Evolutionary conservation across 164 flowering plant genomes (phyloP).

Genomic region (Litsea cubeba): DNA sequence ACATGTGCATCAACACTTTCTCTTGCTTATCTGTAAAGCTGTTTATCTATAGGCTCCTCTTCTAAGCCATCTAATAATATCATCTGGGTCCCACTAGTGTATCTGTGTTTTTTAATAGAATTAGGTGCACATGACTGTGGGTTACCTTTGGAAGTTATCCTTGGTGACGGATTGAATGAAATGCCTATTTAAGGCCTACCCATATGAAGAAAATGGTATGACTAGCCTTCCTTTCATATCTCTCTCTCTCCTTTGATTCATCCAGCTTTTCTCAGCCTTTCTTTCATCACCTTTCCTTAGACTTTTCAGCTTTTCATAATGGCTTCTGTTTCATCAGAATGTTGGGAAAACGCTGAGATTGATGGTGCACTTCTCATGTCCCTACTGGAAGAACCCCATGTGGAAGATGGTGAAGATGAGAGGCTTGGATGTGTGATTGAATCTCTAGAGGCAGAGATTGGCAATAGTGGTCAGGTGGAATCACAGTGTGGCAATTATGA

Average conservation of each 20-base stretch:
- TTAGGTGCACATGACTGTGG: conserved; percentile 7
- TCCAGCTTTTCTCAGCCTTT: not conserved
- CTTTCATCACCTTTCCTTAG: not conserved
- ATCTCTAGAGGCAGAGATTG: conserved; percentile 28
- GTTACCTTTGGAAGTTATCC: not conserved
- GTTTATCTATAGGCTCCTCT: not conserved
- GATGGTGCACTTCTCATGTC: conserved; percentile 21
- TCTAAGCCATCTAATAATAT: conserved; percentile 1
- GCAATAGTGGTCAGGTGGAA: not conserved
- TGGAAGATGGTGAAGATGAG: conserved; percentile 21
- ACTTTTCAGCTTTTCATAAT: not conserved
- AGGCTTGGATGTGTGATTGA: conserved; percentile 15
- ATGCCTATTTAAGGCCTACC: conserved; percentile 3
- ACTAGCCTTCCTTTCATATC: not conserved
- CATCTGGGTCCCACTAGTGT: not conserved
- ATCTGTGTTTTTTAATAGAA: not conserved
- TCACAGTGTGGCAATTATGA: not conserved
- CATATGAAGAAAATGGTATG: not conserved
- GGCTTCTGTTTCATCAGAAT: conserved; percentile 6
- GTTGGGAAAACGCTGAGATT: conserved; percentile 5
- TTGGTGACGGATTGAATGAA: not conserved
- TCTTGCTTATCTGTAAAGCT: conserved; percentile 9
- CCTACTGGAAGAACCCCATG: conserved; percentile 25
- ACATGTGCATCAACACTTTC: conserved; percentile 3
- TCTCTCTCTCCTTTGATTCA: not conserved